These are phyloP conservation scores for Cyathus striatus DNA, from an alignment of 768 basidiomycete species.

Conservation along the genomic window DNA sequence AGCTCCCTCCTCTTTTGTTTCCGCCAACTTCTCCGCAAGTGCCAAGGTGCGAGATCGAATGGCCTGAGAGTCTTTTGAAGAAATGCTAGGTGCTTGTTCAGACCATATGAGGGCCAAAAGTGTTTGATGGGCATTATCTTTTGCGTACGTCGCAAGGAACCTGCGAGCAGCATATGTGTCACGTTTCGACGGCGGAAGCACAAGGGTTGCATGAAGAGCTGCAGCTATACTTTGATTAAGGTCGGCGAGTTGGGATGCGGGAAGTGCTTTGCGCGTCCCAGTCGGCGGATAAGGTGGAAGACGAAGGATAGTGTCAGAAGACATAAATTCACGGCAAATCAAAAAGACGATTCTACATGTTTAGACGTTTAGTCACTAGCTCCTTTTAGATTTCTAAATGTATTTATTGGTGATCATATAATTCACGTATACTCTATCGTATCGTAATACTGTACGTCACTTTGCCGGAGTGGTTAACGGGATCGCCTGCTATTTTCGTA, in stretches of 20 bases:
- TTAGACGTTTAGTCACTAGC: no score
- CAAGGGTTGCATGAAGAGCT: slow-evolving; percentile 40
- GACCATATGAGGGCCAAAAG: slow-evolving; percentile 64
- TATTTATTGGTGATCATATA: no score
- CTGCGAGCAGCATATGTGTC: slow-evolving; percentile 36
- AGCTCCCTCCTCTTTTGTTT: slow-evolving; percentile 23
- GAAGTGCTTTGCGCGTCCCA: slow-evolving; percentile 38
- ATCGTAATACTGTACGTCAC: no score
- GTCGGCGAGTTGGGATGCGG: slow-evolving; percentile 44
- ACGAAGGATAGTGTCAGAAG: neutral
- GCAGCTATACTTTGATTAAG: slow-evolving; percentile 44
- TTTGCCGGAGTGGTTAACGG: slow-evolving; percentile 96
- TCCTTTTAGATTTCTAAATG: no score
- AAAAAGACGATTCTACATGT: neutral
- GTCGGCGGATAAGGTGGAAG: slow-evolving; percentile 51
- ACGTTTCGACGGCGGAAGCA: slow-evolving; percentile 42
- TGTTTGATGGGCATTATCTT: slow-evolving; percentile 46
- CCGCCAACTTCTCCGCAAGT: slow-evolving; percentile 52
- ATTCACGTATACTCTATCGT: no score
- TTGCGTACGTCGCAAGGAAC: slow-evolving; percentile 55
- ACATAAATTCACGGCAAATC: neutral
- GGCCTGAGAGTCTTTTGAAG: slow-evolving; percentile 32
- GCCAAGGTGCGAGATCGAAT: slow-evolving; percentile 46
- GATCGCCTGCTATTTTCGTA: slow-evolving; percentile 82
- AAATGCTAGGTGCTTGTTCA: slow-evolving; percentile 13